These are phyloP conservation scores for Candida ponderosae DNA, from an alignment of 805 yeast genomes.

Conservation along the genomic window DNA sequence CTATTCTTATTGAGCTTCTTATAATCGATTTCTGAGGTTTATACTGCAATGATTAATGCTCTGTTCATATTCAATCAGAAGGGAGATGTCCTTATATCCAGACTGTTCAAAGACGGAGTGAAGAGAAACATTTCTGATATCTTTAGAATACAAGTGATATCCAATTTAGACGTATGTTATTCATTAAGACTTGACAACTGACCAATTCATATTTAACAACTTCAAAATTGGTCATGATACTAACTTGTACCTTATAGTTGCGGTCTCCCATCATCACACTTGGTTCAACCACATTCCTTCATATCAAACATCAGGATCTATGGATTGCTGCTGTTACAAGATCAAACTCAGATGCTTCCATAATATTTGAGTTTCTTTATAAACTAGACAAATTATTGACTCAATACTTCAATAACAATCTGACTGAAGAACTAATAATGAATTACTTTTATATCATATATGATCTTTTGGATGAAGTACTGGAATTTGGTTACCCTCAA, in stretches of 20 bases:
- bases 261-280: constrained; percentile 72
- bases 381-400: constrained; percentile 48
- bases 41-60: constrained; percentile 65
- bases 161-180: constrained; percentile 39
- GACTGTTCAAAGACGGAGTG: constrained; percentile 66
- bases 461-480: constrained; percentile 68
- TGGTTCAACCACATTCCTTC: constrained; percentile 88
- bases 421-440: constrained; percentile 41
- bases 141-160: constrained; percentile 86
- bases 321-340: constrained; percentile 90
- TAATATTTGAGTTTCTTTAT: constrained; percentile 72
- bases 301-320: constrained; percentile 51
- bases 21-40: too few species aligned
- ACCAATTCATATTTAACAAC: too few species aligned
- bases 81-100: constrained; percentile 79
- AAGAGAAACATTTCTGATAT: constrained; percentile 77
- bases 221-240: too few species aligned
- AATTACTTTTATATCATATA: constrained; percentile 63
- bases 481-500: constrained; percentile 76
- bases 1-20: too few species aligned
- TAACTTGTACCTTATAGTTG: constrained; percentile 17
- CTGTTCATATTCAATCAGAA: constrained; percentile 68
- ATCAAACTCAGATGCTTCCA: constrained; percentile 77
- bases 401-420: constrained; percentile 24
- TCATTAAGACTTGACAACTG: constrained; percentile 4